Evolutionary conservation across 2,329 filamentous ascomycete species (phyloP).

Genomic region (Thyridium curvatum): DNA sequence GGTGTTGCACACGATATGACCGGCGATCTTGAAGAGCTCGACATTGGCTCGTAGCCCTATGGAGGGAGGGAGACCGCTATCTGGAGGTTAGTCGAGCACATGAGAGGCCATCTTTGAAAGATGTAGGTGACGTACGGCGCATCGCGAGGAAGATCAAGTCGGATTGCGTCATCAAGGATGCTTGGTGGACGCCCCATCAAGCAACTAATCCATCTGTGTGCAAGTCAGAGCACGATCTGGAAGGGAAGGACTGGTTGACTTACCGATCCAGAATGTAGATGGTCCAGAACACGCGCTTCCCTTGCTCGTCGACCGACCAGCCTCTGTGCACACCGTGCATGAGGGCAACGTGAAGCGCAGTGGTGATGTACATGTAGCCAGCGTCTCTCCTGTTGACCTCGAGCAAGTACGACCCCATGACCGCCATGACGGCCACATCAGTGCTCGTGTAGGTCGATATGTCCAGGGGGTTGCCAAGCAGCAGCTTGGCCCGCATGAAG

Average conservation of each 20-base stretch:
- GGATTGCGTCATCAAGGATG: constrained; percentile 40
- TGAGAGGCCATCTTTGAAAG: neutral
- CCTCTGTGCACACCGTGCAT: constrained; percentile 42
- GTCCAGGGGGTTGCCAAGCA: constrained; percentile 42
- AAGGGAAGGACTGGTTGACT: constrained; percentile 4
- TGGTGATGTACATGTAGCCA: constrained; percentile 39
- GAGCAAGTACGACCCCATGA: constrained; percentile 42
- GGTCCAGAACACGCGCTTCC: constrained; percentile 44
- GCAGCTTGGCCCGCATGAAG: constrained; percentile 34
- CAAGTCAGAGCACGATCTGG: too few species aligned
- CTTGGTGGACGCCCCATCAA: constrained; percentile 42
- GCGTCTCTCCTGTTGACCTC: constrained; percentile 43
- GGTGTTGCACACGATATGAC: constrained; percentile 40
- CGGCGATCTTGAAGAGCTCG: constrained; percentile 39
- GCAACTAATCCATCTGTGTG: constrained; percentile 31
- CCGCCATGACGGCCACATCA: constrained; percentile 35
- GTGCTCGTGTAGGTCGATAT: constrained; percentile 31
- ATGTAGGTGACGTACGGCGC: constrained; percentile 21
- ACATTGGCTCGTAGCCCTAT: constrained; percentile 38
- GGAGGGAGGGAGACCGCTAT: constrained; percentile 34
- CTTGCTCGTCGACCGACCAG: constrained; percentile 31
- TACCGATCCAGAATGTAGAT: constrained; percentile 44
- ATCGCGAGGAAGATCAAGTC: constrained; percentile 31
- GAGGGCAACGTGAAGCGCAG: constrained; percentile 40
- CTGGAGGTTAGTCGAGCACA: constrained; percentile 4